Evolutionary conservation across 2,329 filamentous ascomycete species (phyloP).

Genomic region (Beauveria caledonica): DNA sequence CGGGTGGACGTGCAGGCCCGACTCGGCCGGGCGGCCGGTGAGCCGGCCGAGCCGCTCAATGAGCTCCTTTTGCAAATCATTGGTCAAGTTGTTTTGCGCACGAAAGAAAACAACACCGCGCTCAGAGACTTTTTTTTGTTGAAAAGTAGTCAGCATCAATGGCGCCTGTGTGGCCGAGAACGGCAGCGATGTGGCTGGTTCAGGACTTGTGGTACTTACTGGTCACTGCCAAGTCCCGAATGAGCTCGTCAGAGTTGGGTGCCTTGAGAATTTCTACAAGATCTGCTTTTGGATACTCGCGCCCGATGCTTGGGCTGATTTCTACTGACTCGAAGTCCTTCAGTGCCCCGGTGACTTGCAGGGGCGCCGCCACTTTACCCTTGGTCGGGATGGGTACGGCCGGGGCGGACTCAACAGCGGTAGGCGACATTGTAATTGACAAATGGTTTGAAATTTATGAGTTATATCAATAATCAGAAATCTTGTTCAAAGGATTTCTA

Average conservation of each 20-base stretch:
- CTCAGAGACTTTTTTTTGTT: conserved; percentile 45
- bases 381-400: conserved; percentile 7
- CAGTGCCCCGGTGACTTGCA: conserved; percentile 42
- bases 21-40: conserved; percentile 46
- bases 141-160: too few relatives aligned
- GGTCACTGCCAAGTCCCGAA: conserved; percentile 60
- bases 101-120: conserved; percentile 65
- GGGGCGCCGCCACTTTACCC: conserved; percentile 23
- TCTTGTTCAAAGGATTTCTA: not conserved
- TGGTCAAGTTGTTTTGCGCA: conserved; percentile 50
- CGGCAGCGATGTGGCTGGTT: too few relatives aligned
- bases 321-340: conserved; percentile 48
- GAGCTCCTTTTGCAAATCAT: conserved; percentile 58
- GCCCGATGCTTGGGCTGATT: conserved; percentile 53
- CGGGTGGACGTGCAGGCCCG: conserved; percentile 53
- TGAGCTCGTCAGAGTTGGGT: conserved; percentile 52
- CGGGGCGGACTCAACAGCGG: not conserved
- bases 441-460: not conserved
- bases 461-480: not conserved
- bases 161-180: too few relatives aligned
- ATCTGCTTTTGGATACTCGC: conserved; percentile 51
- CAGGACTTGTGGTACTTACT: conserved; percentile 32
- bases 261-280: conserved; percentile 53
- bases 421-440: not conserved
- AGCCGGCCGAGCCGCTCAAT: conserved; percentile 52